These are phyloP conservation scores for Capronia americana DNA, from an alignment of 2,329 filamentous ascomycete species.

Conservation along the genomic window DNA sequence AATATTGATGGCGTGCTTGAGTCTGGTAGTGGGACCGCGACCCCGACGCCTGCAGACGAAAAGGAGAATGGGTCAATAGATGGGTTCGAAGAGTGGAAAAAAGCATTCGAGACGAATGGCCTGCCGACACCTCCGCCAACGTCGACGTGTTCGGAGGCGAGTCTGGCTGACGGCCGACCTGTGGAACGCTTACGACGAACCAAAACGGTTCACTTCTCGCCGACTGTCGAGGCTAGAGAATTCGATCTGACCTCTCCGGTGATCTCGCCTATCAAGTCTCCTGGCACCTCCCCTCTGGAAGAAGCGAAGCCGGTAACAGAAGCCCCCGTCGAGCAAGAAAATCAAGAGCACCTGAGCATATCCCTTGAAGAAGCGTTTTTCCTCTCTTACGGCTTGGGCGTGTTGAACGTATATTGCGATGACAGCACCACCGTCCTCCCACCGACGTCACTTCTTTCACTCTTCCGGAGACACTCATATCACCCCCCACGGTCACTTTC, in stretches of 20 bases:
- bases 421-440: conserved; percentile 53
- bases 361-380: conserved; percentile 92
- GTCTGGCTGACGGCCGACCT: conserved; percentile 33
- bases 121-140: conserved; percentile 40
- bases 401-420: conserved; percentile 64
- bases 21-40: conserved; percentile 27
- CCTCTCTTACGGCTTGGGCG: conserved; percentile 79
- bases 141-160: conserved; percentile 38
- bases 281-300: conserved; percentile 31
- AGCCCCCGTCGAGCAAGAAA: conserved; percentile 43
- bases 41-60: conserved; percentile 27
- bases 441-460: conserved; percentile 64
- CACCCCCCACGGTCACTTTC: conserved; percentile 63
- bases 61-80: conserved; percentile 34
- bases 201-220: conserved; percentile 75
- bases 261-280: conserved; percentile 39
- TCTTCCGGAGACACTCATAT: conserved; percentile 73
- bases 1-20: conserved; percentile 38
- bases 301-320: conserved; percentile 33
- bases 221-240: conserved; percentile 69
- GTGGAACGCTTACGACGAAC: conserved; percentile 34
- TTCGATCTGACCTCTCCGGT: conserved; percentile 50
- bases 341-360: conserved; percentile 88
- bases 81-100: conserved; percentile 40
- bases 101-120: conserved; percentile 37